Evolutionary conservation across 257 asterid species (phyloP).

Genomic region (Gentiana straminea): DNA sequence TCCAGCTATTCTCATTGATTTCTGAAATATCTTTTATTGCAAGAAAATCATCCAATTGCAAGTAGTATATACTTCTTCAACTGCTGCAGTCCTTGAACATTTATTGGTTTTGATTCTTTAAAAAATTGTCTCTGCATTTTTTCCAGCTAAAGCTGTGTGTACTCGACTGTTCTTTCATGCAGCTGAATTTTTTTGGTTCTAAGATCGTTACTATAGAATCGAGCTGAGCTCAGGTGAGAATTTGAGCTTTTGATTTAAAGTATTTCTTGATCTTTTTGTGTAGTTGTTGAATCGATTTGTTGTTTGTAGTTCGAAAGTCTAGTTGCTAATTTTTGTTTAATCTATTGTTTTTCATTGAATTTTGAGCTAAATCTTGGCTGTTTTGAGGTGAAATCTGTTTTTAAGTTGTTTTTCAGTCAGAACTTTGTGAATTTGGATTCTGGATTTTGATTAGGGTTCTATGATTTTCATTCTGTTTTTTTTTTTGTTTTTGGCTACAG

Average conservation of each 20-base stretch:
- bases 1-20: slow-evolving; percentile 4
- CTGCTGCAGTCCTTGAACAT: not conserved
- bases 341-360: not conserved
- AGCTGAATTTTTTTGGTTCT: slow-evolving; percentile 4
- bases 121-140: not conserved
- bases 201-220: slow-evolving; percentile 15
- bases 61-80: not conserved
- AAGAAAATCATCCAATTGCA: slow-evolving; percentile 2
- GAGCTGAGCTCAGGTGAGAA: slow-evolving; percentile 21
- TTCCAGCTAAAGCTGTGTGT: slow-evolving; percentile 7
- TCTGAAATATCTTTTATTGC: slow-evolving; percentile 1
- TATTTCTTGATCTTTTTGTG: slow-evolving; percentile 16
- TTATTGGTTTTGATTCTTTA: not conserved
- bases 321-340: not conserved
- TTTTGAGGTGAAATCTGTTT: not conserved
- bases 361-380: not conserved
- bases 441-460: slow-evolving; percentile 13
- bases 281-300: slow-evolving; percentile 5
- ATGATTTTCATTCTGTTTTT: not conserved
- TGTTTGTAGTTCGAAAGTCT: slow-evolving; percentile 3
- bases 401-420: not conserved
- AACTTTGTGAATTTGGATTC: not conserved
- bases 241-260: slow-evolving; percentile 9
- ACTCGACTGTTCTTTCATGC: slow-evolving; percentile 8
- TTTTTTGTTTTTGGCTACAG: not conserved